Conservation (phyloP, 177 flowering plant genomes). For the Vitis hybrid region DNA sequence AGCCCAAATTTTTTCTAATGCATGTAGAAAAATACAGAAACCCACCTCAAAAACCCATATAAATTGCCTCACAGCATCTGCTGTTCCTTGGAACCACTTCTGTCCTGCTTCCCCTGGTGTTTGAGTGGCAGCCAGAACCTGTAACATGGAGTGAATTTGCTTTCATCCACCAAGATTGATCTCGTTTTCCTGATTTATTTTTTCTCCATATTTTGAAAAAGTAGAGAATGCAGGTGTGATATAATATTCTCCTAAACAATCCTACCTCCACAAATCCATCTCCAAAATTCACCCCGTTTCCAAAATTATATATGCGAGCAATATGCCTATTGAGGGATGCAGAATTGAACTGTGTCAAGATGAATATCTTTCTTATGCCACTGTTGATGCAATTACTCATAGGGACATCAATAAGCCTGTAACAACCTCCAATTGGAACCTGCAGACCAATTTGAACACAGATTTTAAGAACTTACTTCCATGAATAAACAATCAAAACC, state of each 20-base stretch:
- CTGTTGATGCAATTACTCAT: slow-evolving; percentile 52
- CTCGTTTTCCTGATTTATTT: neutral
- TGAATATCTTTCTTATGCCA: slow-evolving; percentile 38
- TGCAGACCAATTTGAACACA: slow-evolving; percentile 9
- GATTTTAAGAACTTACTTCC: neutral
- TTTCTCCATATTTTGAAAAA: neutral
- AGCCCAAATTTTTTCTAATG: neutral
- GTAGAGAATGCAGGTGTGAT: neutral
- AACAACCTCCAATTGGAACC: slow-evolving; percentile 48
- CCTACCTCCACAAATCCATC: slow-evolving; percentile 46
- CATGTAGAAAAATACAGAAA: neutral
- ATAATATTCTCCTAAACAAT: neutral
- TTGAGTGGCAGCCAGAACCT: slow-evolving; percentile 51
- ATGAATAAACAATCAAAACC: neutral
- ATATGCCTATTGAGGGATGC: slow-evolving; percentile 45
- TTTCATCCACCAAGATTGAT: neutral
- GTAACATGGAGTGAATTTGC: neutral
- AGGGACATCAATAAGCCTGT: slow-evolving; percentile 43
- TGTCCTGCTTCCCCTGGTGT: slow-evolving; percentile 47
- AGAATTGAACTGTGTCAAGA: slow-evolving; percentile 44
- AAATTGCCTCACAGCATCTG: slow-evolving; percentile 50
- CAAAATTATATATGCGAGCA: slow-evolving; percentile 36
- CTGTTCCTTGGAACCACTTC: slow-evolving; percentile 50
- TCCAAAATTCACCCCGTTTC: slow-evolving; percentile 35
- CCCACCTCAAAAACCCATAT: slow-evolving; percentile 46